Base-by-base conservation (phyloP, 2,329 filamentous ascomycete genomes). In the Polychaeton citri region DNA sequence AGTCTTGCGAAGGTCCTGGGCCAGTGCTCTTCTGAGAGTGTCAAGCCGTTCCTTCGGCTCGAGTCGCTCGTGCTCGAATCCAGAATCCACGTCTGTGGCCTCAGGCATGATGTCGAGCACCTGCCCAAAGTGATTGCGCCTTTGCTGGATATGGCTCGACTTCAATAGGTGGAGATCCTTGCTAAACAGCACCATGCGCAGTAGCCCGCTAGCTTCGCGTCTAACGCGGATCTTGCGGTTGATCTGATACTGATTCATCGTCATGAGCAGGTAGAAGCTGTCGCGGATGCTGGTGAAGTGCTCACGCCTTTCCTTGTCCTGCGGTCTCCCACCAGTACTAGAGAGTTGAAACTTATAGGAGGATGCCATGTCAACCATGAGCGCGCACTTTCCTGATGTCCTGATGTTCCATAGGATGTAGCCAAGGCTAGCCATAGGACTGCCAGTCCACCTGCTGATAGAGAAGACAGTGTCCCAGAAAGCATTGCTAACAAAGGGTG, bases 181-280 rank as follows among this genome's bases (percentile, higher is more conserved):
- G 37, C 59, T 61, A 38, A 64, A 64, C 2, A 65, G 43, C 0
- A 54, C 56, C 8, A 64, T 55, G 2, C 61, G 50, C 8, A 64
- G 47, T 12, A 64, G 39, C 3, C 53, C 58, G 35, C 64, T 61
- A 0, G 59, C 56, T 53, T 59, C 20, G 47, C 52, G 40, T 6
- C 28, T 37, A 15, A 36, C 28, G 24, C 42, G 34, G 9, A 39
- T 39, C 4, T 32, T 15, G 38, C 41, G 5, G 26, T 57, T 57
- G 36, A 63, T 53, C 3, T 51, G 61, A 39, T 62, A 66, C 43
- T 66, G 63, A 32, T 65, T 65, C 53, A 65, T 61, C 5, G 57
- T 58, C 33, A 58, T 53, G 13, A 67, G 50, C 12, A 68, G 52
- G 35, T 60, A 65, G 44, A 66, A 57, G 0, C 61, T 63, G 39